phyloP scores from a whole-genome alignment of 805 yeast genomes.

The Zygosaccharomyces lentus region DNA sequence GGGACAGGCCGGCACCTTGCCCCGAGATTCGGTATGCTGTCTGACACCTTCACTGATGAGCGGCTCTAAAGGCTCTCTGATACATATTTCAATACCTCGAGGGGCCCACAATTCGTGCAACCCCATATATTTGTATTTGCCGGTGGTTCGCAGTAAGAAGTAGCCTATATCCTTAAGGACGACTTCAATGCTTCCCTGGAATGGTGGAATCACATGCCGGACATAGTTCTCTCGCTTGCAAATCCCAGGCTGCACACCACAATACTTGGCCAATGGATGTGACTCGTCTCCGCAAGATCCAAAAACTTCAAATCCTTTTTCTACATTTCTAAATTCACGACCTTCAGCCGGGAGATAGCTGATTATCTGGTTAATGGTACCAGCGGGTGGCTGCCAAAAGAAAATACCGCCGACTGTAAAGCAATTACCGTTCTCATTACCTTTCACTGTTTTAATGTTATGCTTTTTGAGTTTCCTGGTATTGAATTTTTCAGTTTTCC shows the following conservation, averaged over 20 bases:
- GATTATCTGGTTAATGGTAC: constrained; percentile 45
- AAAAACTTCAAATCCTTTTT: constrained; percentile 34
- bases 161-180: constrained; percentile 65
- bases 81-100: constrained; percentile 47
- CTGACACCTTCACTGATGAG: constrained; percentile 24
- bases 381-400: constrained; percentile 51
- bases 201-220: constrained; percentile 63
- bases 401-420: constrained; percentile 59
- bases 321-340: constrained; percentile 33
- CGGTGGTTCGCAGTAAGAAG: constrained; percentile 57
- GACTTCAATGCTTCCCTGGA: constrained; percentile 60
- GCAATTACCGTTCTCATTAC: constrained; percentile 38
- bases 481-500: constrained; percentile 34
- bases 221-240: constrained; percentile 29
- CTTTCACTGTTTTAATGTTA: constrained; percentile 38
- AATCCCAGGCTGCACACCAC: constrained; percentile 20
- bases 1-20: constrained; percentile 21
- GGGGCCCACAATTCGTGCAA: constrained; percentile 53
- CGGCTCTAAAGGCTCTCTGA: constrained; percentile 48
- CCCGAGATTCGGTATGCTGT: constrained; percentile 38
- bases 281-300: constrained; percentile 19
- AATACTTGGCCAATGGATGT: constrained; percentile 33
- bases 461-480: constrained; percentile 30
- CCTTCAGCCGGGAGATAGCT: constrained; percentile 42
- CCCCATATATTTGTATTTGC: constrained; percentile 36